Percentiles rank a stretch among this genome's conserved stretches.
Evolutionary conservation across 805 yeast genomes (phyloP).

Genomic region (Saccharomycopsis oosterbeekiorum): DNA sequence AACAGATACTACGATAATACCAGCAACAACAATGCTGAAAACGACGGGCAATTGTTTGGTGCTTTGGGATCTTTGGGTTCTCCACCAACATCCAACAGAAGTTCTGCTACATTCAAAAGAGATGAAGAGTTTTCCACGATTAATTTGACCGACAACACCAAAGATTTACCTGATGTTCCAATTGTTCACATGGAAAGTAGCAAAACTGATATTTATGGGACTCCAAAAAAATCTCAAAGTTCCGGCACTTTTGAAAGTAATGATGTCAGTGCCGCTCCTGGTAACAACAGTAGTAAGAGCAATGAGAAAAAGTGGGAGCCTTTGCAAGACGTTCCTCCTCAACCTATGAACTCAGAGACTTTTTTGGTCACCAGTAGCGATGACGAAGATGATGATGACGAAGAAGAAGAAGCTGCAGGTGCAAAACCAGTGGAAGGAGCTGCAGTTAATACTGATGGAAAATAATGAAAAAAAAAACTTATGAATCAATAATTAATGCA

Average conservation of each 20-base stretch:
- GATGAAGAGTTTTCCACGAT: slow-evolving; percentile 11
- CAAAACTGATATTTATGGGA: slow-evolving; percentile 11
- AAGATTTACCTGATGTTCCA: slow-evolving; percentile 17
- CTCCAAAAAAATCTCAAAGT: slow-evolving; percentile 8
- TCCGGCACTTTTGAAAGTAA: not conserved
- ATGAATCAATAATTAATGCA: too few relatives aligned
- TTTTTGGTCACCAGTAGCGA: slow-evolving; percentile 19
- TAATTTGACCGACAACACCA: slow-evolving; percentile 10
- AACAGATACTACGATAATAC: slow-evolving; percentile 2
- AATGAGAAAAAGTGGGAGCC: slow-evolving; percentile 19
- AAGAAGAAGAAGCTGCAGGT: not conserved
- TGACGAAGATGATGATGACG: slow-evolving; percentile 19
- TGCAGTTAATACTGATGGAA: not conserved
- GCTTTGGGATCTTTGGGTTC: slow-evolving; percentile 19
- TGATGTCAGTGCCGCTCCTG: not conserved
- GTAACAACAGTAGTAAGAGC: not conserved
- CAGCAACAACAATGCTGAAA: not conserved
- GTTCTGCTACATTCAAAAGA: slow-evolving; percentile 15
- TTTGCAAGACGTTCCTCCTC: slow-evolving; percentile 15
- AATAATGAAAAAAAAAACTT: not conserved
- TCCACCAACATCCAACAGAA: slow-evolving; percentile 18
- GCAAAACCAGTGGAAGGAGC: not conserved
- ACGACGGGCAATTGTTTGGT: slow-evolving; percentile 15
- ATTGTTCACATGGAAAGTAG: not conserved
- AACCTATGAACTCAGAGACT: slow-evolving; percentile 16